Conservation (phyloP, 345 rosid genomes). For the Psidium friedrichsthalianum region DNA sequence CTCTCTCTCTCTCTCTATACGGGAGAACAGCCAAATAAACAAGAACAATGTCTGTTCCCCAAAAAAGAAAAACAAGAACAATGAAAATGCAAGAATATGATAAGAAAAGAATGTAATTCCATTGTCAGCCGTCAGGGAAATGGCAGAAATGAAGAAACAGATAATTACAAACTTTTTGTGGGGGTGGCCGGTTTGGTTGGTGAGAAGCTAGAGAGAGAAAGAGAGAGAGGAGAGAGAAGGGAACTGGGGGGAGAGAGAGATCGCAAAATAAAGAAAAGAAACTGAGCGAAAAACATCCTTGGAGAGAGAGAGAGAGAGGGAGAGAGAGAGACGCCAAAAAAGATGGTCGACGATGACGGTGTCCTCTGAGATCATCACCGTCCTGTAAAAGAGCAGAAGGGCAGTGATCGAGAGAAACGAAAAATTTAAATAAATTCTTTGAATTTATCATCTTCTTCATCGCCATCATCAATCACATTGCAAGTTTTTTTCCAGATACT, state of each 20-base stretch:
- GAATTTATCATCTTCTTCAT: not conserved
- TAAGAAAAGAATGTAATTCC: not conserved
- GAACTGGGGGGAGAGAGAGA: not conserved
- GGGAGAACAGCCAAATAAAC: not conserved
- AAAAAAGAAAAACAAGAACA: not conserved
- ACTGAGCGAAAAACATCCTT: not conserved
- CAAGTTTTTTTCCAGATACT: not conserved
- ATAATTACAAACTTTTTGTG: not conserved
- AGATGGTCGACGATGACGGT: slow-evolving; percentile 50
- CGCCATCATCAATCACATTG: not conserved
- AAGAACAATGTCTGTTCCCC: not conserved
- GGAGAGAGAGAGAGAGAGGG: not conserved
- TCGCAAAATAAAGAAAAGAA: not conserved
- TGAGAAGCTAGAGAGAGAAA: slow-evolving; percentile 3
- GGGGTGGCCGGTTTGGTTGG: slow-evolving; percentile 5
- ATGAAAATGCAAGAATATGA: not conserved
- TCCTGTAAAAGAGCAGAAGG: slow-evolving; percentile 13
- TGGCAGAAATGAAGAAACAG: not conserved
- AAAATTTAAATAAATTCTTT: not conserved
- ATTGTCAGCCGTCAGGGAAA: not conserved
- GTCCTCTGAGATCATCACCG: slow-evolving; percentile 61
- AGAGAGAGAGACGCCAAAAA: not conserved
- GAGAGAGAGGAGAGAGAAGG: not conserved
- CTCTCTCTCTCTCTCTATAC: slow-evolving; percentile 2
- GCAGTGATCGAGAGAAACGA: slow-evolving; percentile 26